These are phyloP conservation scores for Pleurotus eryngii DNA, from an alignment of 768 basidiomycete genomes.

Conservation along the genomic window DNA sequence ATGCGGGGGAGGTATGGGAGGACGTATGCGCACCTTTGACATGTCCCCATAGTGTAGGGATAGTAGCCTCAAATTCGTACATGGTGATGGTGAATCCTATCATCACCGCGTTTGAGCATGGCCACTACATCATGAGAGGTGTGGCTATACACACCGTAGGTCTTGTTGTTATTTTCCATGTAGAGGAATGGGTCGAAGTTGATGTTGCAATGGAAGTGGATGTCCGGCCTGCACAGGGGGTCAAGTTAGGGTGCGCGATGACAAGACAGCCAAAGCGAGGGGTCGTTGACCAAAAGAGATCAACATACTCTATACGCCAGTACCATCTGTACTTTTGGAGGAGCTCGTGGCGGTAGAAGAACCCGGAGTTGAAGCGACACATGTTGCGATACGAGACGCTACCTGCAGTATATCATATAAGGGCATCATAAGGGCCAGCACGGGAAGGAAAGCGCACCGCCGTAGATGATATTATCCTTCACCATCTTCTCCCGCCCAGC, in stretches of 20 bases:
- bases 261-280: too few relatives aligned
- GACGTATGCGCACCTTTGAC: conserved; percentile 52
- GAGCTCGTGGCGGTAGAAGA: conserved; percentile 81
- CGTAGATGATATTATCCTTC: conserved; percentile 41
- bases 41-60: conserved; percentile 74
- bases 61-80: conserved; percentile 76
- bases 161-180: conserved; percentile 65
- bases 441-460: conserved; percentile 24
- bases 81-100: conserved; percentile 78
- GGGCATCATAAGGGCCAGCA: neutral
- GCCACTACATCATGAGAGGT: neutral
- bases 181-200: conserved; percentile 76
- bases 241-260: too few relatives aligned
- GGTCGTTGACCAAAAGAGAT: too few relatives aligned
- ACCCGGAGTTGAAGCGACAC: conserved; percentile 94
- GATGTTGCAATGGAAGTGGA: conserved; percentile 75
- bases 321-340: conserved; percentile 79
- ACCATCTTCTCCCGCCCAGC: conserved; percentile 59
- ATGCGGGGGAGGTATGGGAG: neutral
- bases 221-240: conserved; percentile 50
- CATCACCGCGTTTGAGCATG: neutral
- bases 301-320: conserved; percentile 82
- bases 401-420: neutral
- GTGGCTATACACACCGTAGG: conserved; percentile 33
- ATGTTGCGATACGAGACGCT: conserved; percentile 71